Evolutionary conservation across 2,329 filamentous ascomycete genomes (phyloP).

Genomic region (Neocucurbitaria cava): DNA sequence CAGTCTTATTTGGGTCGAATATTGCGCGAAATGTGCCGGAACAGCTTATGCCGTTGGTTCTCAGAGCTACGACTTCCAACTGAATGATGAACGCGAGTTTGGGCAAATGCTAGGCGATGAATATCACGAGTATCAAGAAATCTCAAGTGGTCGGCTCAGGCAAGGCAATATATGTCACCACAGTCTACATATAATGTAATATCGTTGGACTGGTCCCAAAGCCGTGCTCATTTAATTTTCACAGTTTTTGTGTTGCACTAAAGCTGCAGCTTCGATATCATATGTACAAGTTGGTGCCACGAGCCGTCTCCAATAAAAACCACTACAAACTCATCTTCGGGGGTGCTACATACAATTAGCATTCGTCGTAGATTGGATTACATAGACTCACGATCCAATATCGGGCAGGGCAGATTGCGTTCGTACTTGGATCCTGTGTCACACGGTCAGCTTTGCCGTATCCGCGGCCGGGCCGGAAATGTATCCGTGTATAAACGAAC

Average conservation of each 20-base stretch:
- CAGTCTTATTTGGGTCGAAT: too few species aligned
- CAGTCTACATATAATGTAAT: too few species aligned
- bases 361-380: background rate
- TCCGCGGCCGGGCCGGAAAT: conserved; percentile 29
- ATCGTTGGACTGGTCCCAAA: too few species aligned
- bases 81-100: too few species aligned
- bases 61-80: too few species aligned
- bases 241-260: background rate
- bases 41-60: too few species aligned
- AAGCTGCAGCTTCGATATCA: background rate
- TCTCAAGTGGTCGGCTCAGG: too few species aligned
- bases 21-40: too few species aligned
- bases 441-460: conserved; percentile 24
- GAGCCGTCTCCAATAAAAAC: conserved; percentile 7
- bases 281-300: conserved; percentile 18
- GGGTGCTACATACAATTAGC: conserved; percentile 37
- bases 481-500: conserved; percentile 57
- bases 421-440: conserved; percentile 91
- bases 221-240: too few species aligned
- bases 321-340: conserved; percentile 46
- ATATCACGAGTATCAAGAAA: too few species aligned
- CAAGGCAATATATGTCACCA: too few species aligned
- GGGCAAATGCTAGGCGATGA: too few species aligned
- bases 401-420: conserved; percentile 83
- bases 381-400: conserved; percentile 75